Conservation (phyloP, 2,329 filamentous ascomycete species). For the Gaeumannomyces tritici region DNA sequence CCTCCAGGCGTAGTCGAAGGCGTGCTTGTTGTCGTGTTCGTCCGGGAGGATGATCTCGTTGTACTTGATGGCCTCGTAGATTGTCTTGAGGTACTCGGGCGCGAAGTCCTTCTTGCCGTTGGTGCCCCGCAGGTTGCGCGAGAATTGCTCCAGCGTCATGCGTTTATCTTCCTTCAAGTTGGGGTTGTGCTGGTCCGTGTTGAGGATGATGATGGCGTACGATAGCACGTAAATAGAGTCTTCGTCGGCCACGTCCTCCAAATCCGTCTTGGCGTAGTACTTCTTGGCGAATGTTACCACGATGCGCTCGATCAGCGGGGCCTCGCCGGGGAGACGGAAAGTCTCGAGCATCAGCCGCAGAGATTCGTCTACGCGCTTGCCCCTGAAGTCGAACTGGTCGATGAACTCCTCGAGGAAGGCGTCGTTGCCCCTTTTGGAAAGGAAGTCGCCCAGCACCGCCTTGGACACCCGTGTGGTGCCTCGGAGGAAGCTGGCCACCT, state of each 20-base stretch:
- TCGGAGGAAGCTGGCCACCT: conserved; percentile 78
- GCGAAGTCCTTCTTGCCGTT: conserved; percentile 82
- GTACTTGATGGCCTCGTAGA: conserved; percentile 83
- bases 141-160: conserved; percentile 78
- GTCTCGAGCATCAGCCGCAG: conserved; percentile 78
- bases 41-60: conserved; percentile 96
- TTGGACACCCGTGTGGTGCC: conserved; percentile 86
- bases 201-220: conserved; percentile 95
- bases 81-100: conserved; percentile 70
- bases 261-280: conserved; percentile 62
- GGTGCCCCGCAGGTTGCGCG: conserved; percentile 80
- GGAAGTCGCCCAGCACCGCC: conserved; percentile 79
- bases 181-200: conserved; percentile 93
- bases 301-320: conserved; percentile 85
- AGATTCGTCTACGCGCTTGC: conserved; percentile 83
- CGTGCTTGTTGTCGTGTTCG: conserved; percentile 93
- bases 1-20: conserved; percentile 96
- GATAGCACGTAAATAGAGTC: conserved; percentile 86
- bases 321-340: conserved; percentile 90
- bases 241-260: conserved; percentile 69
- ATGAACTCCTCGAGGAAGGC: conserved; percentile 77
- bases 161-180: conserved; percentile 71
- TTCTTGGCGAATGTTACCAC: conserved; percentile 79
- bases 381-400: conserved; percentile 76
- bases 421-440: conserved; percentile 87